Base-by-base conservation (phyloP, 2,329 filamentous ascomycete species). In the Epicoccum sorghinum region DNA sequence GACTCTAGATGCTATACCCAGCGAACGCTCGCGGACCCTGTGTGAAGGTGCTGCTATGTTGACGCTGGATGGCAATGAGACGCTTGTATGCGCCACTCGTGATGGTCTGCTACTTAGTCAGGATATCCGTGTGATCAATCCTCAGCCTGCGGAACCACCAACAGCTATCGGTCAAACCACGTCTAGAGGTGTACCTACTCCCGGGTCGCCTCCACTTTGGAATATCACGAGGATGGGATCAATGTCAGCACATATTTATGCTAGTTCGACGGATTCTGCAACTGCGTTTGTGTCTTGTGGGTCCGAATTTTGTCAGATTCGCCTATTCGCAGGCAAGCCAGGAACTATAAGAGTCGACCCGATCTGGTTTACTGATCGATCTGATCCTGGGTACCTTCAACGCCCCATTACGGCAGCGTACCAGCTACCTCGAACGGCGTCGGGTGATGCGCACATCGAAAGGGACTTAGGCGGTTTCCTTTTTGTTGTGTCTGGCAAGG, bases 401-500 rank as follows among this genome's bases (percentile, higher is more conserved):
- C 59, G 56, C 18, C 51, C 68, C 6, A 52, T 75, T 3, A 69
- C 70, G 3, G 70, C 73, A 4, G 46, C 71, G 2, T 66, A 64
- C 47, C 73, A 75, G 44, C 52, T 75, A 1, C 66, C 69, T 6
- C 56, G 61, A 3, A 22, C 52, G 2, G n/a, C 9, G 3, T 37
- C 52, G 4, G 67, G 73, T 45, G 65, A 75, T 18, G 4, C 13
- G 3, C 71, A 75, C 32, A 61, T 70, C 23, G 69, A 75, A 12
- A 67, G 78, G 43, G 68, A 75, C 12, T 64, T 79, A 9, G 69
- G 71, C 12, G 77, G 77, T 2, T 77, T 79, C 33, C 65, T 83
- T 8, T 77, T 82, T 38, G 80, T 77, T 35, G 76, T 82, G 42
- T 76, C 78, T 14, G 78, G 79, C 24, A 74, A 76, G 9, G 73